Conservation (phyloP, 345 rosid genomes). For the Orychophragmus violaceus region DNA sequence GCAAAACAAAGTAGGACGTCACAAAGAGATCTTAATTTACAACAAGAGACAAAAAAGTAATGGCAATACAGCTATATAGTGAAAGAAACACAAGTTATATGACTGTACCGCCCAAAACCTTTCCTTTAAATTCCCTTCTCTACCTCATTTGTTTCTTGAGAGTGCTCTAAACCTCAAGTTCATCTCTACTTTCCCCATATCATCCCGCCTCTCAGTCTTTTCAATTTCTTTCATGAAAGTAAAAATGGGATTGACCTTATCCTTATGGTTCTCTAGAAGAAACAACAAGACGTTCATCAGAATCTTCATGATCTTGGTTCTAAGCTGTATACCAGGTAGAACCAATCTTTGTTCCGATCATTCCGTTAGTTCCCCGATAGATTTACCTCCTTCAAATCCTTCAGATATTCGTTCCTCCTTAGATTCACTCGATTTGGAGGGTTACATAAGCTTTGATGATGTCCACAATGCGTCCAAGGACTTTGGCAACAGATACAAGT, state of each 20-base stretch:
- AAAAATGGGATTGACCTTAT: constrained; percentile 47
- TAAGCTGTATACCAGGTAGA: constrained; percentile 49
- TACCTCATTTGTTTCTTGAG: constrained; percentile 36
- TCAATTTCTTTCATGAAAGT: constrained; percentile 9
- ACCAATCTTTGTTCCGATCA: constrained; percentile 43
- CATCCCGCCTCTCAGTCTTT: constrained; percentile 18
- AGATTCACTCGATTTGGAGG: constrained; percentile 49
- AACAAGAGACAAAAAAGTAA: constrained; percentile 26
- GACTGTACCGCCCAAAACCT: constrained; percentile 49
- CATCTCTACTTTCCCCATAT: constrained; percentile 18
- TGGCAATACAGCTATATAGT: constrained; percentile 21
- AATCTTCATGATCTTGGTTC: constrained; percentile 48
- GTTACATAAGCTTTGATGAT: constrained; percentile 51
- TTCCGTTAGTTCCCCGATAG: constrained; percentile 30
- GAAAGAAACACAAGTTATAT: constrained; percentile 27
- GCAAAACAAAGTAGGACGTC: constrained; percentile 1
- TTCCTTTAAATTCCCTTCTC: constrained; percentile 64
- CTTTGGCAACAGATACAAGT: constrained; percentile 68
- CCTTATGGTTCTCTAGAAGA: constrained; percentile 37
- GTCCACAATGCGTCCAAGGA: constrained; percentile 64
- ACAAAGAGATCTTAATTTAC: constrained; percentile 18
- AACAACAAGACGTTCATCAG: constrained; percentile 40
- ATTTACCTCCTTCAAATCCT: constrained; percentile 29
- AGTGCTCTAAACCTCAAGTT: constrained; percentile 37
- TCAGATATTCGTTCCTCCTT: constrained; percentile 33